Percentiles rank a stretch among this genome's conserved stretches.
Evolutionary conservation across 2,329 filamentous ascomycete species (phyloP).

Genomic region (Rhinocladiella mackenziei): DNA sequence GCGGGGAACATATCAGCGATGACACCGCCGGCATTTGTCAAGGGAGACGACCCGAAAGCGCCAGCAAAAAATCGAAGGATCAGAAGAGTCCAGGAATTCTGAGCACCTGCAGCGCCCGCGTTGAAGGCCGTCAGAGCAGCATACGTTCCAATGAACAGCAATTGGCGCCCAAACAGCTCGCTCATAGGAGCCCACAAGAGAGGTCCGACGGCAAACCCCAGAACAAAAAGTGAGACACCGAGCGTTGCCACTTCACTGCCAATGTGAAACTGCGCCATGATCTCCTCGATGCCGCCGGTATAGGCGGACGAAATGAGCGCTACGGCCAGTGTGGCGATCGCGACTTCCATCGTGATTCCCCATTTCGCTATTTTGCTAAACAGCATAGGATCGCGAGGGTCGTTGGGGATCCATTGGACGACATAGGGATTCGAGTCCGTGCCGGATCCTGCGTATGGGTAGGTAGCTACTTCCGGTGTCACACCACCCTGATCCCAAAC

Average conservation of each 20-base stretch:
- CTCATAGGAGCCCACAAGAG: slow-evolving; percentile 42
- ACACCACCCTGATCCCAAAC: slow-evolving; percentile 6
- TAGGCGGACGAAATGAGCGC: slow-evolving; percentile 53
- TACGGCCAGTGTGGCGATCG: slow-evolving; percentile 57
- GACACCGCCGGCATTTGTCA: slow-evolving; percentile 66
- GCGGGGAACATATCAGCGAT: slow-evolving; percentile 62
- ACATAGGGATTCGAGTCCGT: slow-evolving; percentile 65
- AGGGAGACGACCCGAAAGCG: slow-evolving; percentile 45
- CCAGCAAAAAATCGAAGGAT: slow-evolving; percentile 58
- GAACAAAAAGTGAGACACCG: slow-evolving; percentile 48
- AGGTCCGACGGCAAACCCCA: slow-evolving; percentile 57
- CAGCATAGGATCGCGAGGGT: slow-evolving; percentile 57
- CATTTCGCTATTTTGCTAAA: slow-evolving; percentile 67
- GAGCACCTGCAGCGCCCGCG: slow-evolving; percentile 59
- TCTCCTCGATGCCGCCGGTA: slow-evolving; percentile 53
- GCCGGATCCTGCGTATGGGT: slow-evolving; percentile 58
- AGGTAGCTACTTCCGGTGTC: slow-evolving; percentile 30
- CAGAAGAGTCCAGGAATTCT: slow-evolving; percentile 64
- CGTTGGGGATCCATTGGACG: slow-evolving; percentile 46
- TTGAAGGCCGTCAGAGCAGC: slow-evolving; percentile 60
- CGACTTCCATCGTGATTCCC: slow-evolving; percentile 61
- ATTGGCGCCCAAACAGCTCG: slow-evolving; percentile 31
- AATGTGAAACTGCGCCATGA: slow-evolving; percentile 48
- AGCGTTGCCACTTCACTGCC: slow-evolving; percentile 44
- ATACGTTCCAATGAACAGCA: slow-evolving; percentile 56